Conservation (phyloP, 805 yeast genomes). For the Metschnikowia similis region DNA sequence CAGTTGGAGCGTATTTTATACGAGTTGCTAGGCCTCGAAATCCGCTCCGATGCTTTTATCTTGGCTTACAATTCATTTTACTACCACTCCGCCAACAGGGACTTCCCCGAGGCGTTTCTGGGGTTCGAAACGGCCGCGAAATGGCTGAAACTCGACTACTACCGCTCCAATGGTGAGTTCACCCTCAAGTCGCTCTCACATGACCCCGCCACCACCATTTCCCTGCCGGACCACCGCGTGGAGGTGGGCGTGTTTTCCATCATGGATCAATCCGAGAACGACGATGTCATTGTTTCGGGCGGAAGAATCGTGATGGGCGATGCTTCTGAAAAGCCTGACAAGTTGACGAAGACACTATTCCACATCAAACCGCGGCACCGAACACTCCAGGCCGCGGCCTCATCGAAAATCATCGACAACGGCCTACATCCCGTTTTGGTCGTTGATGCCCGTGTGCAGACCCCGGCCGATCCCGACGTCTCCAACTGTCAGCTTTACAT, state of each 20-base stretch:
- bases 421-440: slow-evolving; percentile 38
- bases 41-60: slow-evolving; percentile 22
- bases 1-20: slow-evolving; percentile 16
- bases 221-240: slow-evolving; percentile 11
- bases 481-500: slow-evolving; percentile 29
- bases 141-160: slow-evolving; percentile 14
- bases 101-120: neutral
- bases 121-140: neutral
- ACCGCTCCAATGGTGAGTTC: slow-evolving; percentile 1
- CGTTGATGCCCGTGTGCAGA: slow-evolving; percentile 9
- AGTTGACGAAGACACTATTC: slow-evolving; percentile 31
- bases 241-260: slow-evolving; percentile 37
- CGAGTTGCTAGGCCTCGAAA: slow-evolving; percentile 17
- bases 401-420: slow-evolving; percentile 15
- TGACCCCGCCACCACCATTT: neutral
- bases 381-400: neutral
- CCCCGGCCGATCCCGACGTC: slow-evolving; percentile 22
- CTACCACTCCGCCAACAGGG: slow-evolving; percentile 15
- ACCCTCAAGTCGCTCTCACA: slow-evolving; percentile 6
- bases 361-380: slow-evolving; percentile 41
- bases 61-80: slow-evolving; percentile 27
- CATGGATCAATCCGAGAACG: slow-evolving; percentile 25
- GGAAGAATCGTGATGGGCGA: slow-evolving; percentile 27
- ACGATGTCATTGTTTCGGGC: slow-evolving; percentile 36
- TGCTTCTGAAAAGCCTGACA: slow-evolving; percentile 6